phyloP scores from a whole-genome alignment of 179 eudicot species.

The Nepenthes alata region DNA sequence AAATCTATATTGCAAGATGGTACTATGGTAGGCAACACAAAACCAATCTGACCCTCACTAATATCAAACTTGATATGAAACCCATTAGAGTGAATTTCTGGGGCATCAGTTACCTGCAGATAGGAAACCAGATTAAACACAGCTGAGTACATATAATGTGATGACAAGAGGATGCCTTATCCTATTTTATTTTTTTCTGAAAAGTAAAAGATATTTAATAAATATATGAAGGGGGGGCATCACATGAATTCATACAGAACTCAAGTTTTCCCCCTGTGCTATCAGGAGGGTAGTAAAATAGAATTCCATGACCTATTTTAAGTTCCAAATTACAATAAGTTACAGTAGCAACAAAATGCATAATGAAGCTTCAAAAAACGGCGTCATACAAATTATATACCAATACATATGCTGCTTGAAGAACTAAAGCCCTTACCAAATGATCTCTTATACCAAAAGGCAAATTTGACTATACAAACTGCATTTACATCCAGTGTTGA shows the following conservation, averaged over 20 bases:
- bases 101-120: conserved; percentile 92
- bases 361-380: too few species aligned
- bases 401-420: too few species aligned
- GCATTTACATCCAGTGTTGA: not conserved
- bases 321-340: too few species aligned
- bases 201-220: not conserved
- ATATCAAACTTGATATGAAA: conserved; percentile 93
- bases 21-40: conserved; percentile 71
- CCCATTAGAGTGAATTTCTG: conserved; percentile 97
- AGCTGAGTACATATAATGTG: not conserved
- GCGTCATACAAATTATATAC: too few species aligned
- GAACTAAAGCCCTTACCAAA: too few species aligned
- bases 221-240: too few species aligned
- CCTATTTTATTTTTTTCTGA: not conserved
- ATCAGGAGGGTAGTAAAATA: too few species aligned
- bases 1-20: conserved; percentile 67
- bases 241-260: too few species aligned
- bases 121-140: conserved; percentile 1
- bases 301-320: too few species aligned
- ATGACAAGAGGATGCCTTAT: not conserved
- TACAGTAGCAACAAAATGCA: too few species aligned
- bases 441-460: too few species aligned
- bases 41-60: conserved; percentile 90
- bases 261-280: too few species aligned
- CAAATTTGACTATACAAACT: not conserved